A percentile compares a stretch with the other conserved stretches of the same genome.
phyloP scores from a whole-genome alignment of 106 monocot genomes.

The Allium sativum region DNA sequence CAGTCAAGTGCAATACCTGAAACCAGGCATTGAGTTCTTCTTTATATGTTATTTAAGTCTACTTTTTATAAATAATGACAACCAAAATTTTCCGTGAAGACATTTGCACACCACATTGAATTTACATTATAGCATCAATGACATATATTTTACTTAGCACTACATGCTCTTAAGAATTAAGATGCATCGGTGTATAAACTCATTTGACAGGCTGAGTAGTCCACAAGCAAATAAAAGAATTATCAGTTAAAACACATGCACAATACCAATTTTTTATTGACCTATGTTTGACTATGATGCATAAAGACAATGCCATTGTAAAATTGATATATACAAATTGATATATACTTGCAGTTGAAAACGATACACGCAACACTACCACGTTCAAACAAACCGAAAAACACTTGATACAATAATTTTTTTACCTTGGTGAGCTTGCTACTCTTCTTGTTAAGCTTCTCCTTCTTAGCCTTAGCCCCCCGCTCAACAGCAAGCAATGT shows the following conservation, averaged over 20 bases:
- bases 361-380: not conserved
- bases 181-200: no score
- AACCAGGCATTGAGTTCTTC: no score
- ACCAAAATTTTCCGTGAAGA: no score
- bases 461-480: slow-evolving; percentile 57
- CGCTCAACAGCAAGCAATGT: slow-evolving; percentile 39
- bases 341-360: not conserved
- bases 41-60: no score
- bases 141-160: no score
- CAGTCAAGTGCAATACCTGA: no score
- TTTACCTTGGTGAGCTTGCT: slow-evolving; percentile 37
- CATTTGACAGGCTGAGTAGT: no score
- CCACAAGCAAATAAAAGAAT: not conserved
- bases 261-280: not conserved
- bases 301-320: not conserved
- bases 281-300: not conserved
- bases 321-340: not conserved
- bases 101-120: no score
- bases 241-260: not conserved
- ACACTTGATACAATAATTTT: not conserved
- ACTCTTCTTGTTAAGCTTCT: slow-evolving; percentile 65
- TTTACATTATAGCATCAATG: no score
- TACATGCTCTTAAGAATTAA: no score
- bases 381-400: not conserved
- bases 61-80: no score